phyloP scores from a whole-genome alignment of 306 rosid genomes.

The Cucurbita argyrosperma region DNA sequence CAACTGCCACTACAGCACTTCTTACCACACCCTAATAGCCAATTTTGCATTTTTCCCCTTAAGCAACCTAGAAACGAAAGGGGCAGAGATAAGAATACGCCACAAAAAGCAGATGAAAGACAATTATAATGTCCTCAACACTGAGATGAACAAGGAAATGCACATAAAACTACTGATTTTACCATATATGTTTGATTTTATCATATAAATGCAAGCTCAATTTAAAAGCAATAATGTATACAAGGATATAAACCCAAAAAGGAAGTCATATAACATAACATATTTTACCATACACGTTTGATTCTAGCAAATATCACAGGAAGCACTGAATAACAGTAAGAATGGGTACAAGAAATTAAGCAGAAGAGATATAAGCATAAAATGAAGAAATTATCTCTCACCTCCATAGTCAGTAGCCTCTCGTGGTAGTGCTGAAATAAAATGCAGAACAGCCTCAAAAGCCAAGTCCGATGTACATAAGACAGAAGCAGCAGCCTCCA shows the following conservation, averaged over 20 bases:
- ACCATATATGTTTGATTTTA: neutral
- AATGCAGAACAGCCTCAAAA: conserved; percentile 51
- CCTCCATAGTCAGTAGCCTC: conserved; percentile 74
- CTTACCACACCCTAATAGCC: conserved; percentile 65
- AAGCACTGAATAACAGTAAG: neutral
- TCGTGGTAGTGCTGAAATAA: conserved; percentile 71
- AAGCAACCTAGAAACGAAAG: conserved; percentile 40
- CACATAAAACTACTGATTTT: neutral
- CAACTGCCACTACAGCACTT: conserved; percentile 40
- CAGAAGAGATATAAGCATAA: neutral
- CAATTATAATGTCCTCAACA: neutral
- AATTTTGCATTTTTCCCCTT: conserved; percentile 43
- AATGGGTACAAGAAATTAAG: neutral
- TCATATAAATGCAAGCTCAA: neutral
- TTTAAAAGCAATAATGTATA: neutral
- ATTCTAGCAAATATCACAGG: neutral
- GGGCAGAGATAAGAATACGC: conserved; percentile 12
- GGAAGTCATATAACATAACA: neutral
- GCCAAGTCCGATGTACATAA: conserved; percentile 57
- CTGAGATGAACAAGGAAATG: neutral
- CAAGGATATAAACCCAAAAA: neutral
- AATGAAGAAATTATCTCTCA: conserved; percentile 7
- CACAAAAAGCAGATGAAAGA: neutral
- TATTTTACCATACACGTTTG: neutral
- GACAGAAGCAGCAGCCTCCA: conserved; percentile 58